Evolutionary conservation across 2,329 filamentous ascomycete genomes (phyloP).

Genomic region (Lomentospora prolificans): DNA sequence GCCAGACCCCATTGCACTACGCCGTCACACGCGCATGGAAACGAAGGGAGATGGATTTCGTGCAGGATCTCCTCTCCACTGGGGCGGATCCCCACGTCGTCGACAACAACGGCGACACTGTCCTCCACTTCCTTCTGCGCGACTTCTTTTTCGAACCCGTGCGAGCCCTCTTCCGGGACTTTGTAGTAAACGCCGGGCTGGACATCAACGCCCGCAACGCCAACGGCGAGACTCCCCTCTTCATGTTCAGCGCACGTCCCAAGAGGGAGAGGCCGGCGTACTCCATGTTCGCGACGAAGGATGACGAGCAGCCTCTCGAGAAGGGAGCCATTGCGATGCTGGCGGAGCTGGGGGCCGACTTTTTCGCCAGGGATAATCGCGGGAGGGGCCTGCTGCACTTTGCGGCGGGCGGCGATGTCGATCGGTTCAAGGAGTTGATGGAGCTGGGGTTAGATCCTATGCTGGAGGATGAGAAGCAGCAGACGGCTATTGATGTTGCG

Average conservation of each 20-base stretch:
- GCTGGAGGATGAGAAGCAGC: constrained; percentile 18
- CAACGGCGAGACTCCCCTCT: constrained; percentile 17
- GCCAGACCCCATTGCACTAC: constrained; percentile 18
- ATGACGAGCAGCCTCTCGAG: too few relatives aligned
- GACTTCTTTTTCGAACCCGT: constrained; percentile 6
- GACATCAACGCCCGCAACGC: constrained; percentile 18
- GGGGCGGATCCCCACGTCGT: constrained; percentile 14
- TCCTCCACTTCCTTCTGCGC: constrained; percentile 14
- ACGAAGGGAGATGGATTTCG: background rate
- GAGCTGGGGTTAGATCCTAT: constrained; percentile 19
- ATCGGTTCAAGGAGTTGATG: constrained; percentile 17
- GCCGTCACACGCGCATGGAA: constrained; percentile 8
- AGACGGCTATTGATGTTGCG: constrained; percentile 24
- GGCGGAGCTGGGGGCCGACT: constrained; percentile 17
- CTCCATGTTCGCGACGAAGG: background rate
- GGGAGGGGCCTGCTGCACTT: constrained; percentile 21
- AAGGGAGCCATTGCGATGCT: constrained; percentile 10
- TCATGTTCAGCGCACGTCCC: constrained; percentile 11
- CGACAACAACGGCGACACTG: constrained; percentile 13
- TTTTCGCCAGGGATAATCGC: constrained; percentile 15
- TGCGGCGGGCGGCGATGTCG: constrained; percentile 14
- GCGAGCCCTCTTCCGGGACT: constrained; percentile 12
- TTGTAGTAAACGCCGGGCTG: constrained; percentile 10
- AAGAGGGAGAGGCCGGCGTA: too few relatives aligned
- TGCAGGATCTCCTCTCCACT: constrained; percentile 8